These are phyloP conservation scores for Botrytis porri DNA, from an alignment of 2,329 filamentous ascomycete genomes.

Conservation along the genomic window DNA sequence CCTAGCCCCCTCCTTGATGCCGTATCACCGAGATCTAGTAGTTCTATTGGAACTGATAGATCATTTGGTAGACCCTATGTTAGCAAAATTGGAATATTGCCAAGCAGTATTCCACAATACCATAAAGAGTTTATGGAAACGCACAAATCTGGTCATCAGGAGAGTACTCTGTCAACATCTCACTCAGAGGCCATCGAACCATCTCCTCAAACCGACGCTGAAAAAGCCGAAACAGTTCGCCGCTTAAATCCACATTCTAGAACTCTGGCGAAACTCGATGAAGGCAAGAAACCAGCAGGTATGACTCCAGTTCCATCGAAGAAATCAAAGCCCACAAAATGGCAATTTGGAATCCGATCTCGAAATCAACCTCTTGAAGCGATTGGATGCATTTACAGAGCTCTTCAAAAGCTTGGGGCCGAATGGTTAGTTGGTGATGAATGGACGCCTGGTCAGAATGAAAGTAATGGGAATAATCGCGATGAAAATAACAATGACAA, in stretches of 20 bases:
- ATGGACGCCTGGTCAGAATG: constrained; percentile 33
- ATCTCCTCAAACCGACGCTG: constrained; percentile 56
- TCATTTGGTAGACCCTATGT: constrained; percentile 41
- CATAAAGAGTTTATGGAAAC: constrained; percentile 89
- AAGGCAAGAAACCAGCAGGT: constrained; percentile 56
- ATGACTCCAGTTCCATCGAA: constrained; percentile 65
- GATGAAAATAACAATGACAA: constrained; percentile 31
- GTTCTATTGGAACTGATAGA: constrained; percentile 36
- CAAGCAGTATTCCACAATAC: constrained; percentile 85
- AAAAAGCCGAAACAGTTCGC: constrained; percentile 77
- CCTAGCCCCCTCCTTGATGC: constrained; percentile 33
- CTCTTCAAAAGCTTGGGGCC: constrained; percentile 80
- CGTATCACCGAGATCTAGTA: constrained; percentile 37
- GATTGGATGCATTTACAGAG: constrained; percentile 91
- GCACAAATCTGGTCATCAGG: constrained; percentile 53
- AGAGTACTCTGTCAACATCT: constrained; percentile 38
- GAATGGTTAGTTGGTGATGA: constrained; percentile 75
- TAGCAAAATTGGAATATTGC: constrained; percentile 87
- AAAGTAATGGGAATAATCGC: not conserved
- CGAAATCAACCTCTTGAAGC: constrained; percentile 93
- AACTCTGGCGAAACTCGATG: constrained; percentile 66
- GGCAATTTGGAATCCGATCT: constrained; percentile 97
- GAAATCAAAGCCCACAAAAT: constrained; percentile 78
- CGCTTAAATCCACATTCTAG: constrained; percentile 83
- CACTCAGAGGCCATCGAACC: constrained; percentile 41